Conservation (phyloP, 2,329 filamentous ascomycete species). For the Exutisphaerella laricina region DNA sequence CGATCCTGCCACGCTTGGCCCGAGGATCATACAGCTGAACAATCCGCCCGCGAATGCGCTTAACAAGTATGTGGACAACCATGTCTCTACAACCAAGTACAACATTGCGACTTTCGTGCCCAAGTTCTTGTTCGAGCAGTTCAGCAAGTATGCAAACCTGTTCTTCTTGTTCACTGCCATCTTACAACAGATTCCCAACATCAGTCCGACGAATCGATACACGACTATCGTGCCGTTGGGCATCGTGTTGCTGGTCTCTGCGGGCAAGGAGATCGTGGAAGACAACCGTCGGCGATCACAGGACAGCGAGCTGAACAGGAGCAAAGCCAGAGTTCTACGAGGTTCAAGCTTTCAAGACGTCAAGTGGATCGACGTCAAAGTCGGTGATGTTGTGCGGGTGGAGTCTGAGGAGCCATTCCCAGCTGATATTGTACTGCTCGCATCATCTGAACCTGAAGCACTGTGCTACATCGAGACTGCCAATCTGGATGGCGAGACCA, state of each 20-base stretch:
- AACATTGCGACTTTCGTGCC: slow-evolving; percentile 88
- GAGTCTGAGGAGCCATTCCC: slow-evolving; percentile 94
- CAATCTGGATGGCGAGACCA: slow-evolving; percentile 95
- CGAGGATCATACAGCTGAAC: slow-evolving; percentile 90
- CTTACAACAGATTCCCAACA: slow-evolving; percentile 88
- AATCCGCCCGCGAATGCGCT: slow-evolving; percentile 85
- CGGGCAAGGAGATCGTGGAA: slow-evolving; percentile 88
- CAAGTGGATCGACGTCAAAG: slow-evolving; percentile 88
- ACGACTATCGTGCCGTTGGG: slow-evolving; percentile 93
- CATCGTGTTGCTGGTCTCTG: slow-evolving; percentile 88
- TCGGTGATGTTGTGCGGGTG: slow-evolving; percentile 88
- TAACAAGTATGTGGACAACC: slow-evolving; percentile 92
- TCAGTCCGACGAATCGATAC: slow-evolving; percentile 91
- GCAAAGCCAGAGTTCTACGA: slow-evolving; percentile 73
- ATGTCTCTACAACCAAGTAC: slow-evolving; percentile 97
- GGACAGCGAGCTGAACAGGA: slow-evolving; percentile 81
- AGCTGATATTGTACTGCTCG: slow-evolving; percentile 83
- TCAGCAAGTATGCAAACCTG: slow-evolving; percentile 97
- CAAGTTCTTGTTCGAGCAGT: slow-evolving; percentile 97
- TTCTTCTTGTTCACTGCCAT: slow-evolving; percentile 98
- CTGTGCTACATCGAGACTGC: slow-evolving; percentile 98
- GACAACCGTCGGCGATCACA: slow-evolving; percentile 86
- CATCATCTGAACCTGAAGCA: slow-evolving; percentile 94
- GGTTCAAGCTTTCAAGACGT: slow-evolving; percentile 80
- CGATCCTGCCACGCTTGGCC: slow-evolving; percentile 86